Evolutionary conservation across 1,284 basidiomycete genomes (phyloP).

Genomic region (Apiotrichum brassicae): DNA sequence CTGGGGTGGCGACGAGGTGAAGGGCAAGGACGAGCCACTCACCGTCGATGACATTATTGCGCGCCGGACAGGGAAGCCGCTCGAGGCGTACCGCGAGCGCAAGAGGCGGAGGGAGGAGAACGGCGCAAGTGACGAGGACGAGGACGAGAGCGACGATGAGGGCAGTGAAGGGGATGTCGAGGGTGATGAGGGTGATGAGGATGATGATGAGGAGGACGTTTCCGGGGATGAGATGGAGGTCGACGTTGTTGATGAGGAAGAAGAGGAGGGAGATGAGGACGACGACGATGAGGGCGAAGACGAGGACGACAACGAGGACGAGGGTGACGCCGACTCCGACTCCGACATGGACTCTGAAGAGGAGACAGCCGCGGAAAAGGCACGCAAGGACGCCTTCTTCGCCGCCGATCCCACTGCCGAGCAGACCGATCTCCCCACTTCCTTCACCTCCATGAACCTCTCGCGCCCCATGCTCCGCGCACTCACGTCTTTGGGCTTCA

Average conservation of each 20-base stretch:
- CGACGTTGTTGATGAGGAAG: constrained; percentile 31
- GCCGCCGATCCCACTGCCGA: constrained; percentile 50
- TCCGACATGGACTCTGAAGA: constrained; percentile 53
- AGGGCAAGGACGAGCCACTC: constrained; percentile 56
- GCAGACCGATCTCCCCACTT: constrained; percentile 48
- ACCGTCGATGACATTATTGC: constrained; percentile 90
- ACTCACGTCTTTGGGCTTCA: constrained; percentile 71
- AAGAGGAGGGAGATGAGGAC: constrained; percentile 23
- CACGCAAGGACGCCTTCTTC: constrained; percentile 80
- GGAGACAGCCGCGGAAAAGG: constrained; percentile 65
- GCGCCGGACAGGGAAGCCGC: constrained; percentile 52
- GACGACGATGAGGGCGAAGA: constrained; percentile 50
- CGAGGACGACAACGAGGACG: constrained; percentile 23
- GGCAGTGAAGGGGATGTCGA: constrained; percentile 36
- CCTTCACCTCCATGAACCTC: constrained; percentile 80
- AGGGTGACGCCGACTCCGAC: constrained; percentile 25
- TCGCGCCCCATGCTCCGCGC: constrained; percentile 84
- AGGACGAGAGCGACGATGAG: constrained; percentile 24
- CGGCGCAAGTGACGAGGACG: constrained; percentile 24
- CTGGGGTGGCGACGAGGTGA: constrained; percentile 40
- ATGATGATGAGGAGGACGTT: constrained; percentile 40
- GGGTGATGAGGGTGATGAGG: constrained; percentile 38
- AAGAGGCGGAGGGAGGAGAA: constrained; percentile 51
- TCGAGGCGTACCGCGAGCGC: constrained; percentile 51
- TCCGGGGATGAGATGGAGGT: constrained; percentile 32